Percentiles rank a stretch among this genome's conserved stretches.
Conservation (phyloP, 305 asterid genomes). For the Rubia tinctorum region DNA sequence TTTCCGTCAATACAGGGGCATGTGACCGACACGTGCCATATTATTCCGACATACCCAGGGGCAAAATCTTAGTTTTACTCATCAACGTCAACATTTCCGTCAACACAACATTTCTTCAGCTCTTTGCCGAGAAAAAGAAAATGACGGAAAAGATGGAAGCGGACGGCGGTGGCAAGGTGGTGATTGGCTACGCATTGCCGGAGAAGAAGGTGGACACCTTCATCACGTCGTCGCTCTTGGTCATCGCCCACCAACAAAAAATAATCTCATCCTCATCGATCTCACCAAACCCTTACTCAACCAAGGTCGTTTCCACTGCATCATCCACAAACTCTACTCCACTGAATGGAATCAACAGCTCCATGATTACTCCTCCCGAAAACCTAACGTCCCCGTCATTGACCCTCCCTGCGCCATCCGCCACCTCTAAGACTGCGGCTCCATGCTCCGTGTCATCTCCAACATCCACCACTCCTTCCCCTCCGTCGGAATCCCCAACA, state of each 20-base stretch:
- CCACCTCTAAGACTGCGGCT: conserved; percentile 60
- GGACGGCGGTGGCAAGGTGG: not conserved
- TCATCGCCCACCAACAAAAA: conserved; percentile 47
- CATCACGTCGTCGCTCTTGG: conserved; percentile 58
- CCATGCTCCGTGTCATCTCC: conserved; percentile 69
- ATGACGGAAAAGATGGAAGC: not conserved
- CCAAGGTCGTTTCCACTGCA: conserved; percentile 66
- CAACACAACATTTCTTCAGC: too few relatives aligned
- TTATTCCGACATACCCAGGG: too few relatives aligned
- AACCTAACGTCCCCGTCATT: conserved; percentile 48
- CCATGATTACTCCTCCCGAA: conserved; percentile 21
- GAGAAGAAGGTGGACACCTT: too few relatives aligned
- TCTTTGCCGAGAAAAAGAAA: not conserved
- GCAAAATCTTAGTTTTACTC: too few relatives aligned
- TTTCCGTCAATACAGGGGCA: too few relatives aligned
- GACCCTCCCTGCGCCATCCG: conserved; percentile 52
- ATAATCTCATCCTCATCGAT: conserved; percentile 55
- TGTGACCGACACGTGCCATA: too few relatives aligned
- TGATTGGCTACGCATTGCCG: conserved; percentile 72
- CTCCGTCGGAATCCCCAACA: conserved; percentile 27
- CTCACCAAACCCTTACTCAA: conserved; percentile 47
- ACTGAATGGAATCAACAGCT: conserved; percentile 56
- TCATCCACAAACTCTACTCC: conserved; percentile 62
- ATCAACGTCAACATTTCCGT: too few relatives aligned
- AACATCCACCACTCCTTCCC: conserved; percentile 10